Evolutionary conservation across 176 grass and related monocot genomes (phyloP).

Genomic region (Zizania latifolia): DNA sequence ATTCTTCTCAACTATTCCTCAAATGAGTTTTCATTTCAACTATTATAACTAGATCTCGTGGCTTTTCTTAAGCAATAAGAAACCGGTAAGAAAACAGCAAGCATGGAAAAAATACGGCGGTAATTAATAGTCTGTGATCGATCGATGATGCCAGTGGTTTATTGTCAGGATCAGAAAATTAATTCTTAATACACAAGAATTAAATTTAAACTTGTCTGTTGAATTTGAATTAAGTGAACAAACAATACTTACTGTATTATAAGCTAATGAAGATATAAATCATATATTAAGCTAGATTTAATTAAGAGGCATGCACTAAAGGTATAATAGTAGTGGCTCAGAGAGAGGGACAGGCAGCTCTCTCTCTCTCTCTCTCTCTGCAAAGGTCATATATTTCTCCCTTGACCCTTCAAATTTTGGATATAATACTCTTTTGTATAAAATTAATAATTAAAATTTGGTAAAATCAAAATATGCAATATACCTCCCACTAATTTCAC

Average conservation of each 20-base stretch:
- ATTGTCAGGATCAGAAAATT: background rate
- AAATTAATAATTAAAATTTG: too few relatives aligned
- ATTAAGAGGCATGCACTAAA: too few relatives aligned
- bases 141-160: background rate
- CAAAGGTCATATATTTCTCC: too few relatives aligned
- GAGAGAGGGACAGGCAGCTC: too few relatives aligned
- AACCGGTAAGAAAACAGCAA: background rate
- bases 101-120: background rate
- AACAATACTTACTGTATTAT: too few relatives aligned
- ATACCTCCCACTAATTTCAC: background rate
- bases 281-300: too few relatives aligned
- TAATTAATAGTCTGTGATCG: background rate
- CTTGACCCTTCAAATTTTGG: too few relatives aligned
- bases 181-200: background rate
- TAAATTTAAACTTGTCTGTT: background rate
- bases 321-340: too few relatives aligned
- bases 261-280: too few relatives aligned
- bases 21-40: conserved; percentile 30
- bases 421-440: too few relatives aligned
- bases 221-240: background rate
- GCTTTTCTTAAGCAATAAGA: conserved; percentile 51
- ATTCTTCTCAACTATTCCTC: conserved; percentile 80
- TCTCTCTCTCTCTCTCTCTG: too few relatives aligned
- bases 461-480: background rate
- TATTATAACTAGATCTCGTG: background rate